phyloP scores from a whole-genome alignment of 2,329 filamentous ascomycete species.

The Aspergillus terreus region DNA sequence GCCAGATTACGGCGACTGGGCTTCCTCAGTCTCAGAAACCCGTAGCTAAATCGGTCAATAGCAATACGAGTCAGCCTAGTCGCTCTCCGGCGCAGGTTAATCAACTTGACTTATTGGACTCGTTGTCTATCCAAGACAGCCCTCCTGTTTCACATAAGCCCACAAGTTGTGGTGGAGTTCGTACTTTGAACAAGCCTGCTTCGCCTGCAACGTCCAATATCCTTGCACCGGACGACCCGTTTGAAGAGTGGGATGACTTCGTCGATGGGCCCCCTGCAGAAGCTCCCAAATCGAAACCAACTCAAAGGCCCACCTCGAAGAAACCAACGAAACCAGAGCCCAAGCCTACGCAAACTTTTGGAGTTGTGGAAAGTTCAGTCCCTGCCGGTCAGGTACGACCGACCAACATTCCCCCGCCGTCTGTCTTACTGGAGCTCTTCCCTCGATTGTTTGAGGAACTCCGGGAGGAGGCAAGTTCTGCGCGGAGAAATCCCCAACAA shows the following conservation, averaged over 20 bases:
- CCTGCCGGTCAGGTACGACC: slow-evolving; percentile 53
- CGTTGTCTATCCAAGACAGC: slow-evolving; percentile 25
- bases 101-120: slow-evolving; percentile 25
- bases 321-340: not conserved
- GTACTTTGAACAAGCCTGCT: slow-evolving; percentile 12
- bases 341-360: not conserved
- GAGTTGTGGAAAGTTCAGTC: slow-evolving; percentile 6
- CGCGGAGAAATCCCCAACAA: slow-evolving; percentile 56
- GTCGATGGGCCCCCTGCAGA: slow-evolving; percentile 34
- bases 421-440: slow-evolving; percentile 74
- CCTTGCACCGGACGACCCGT: slow-evolving; percentile 17
- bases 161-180: slow-evolving; percentile 1
- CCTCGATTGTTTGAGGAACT: slow-evolving; percentile 66
- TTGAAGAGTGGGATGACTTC: slow-evolving; percentile 52
- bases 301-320: not conserved
- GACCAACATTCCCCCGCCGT: slow-evolving; percentile 84
- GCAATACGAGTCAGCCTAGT: not conserved
- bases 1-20: slow-evolving; percentile 3
- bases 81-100: slow-evolving; percentile 4
- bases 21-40: not conserved
- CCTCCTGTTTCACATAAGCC: slow-evolving; percentile 4
- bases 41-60: not conserved
- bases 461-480: slow-evolving; percentile 62
- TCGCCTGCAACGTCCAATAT: slow-evolving; percentile 8
- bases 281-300: not conserved